Conservation (phyloP, 257 asterid genomes). For the Ajuga chamaepitys region DNA sequence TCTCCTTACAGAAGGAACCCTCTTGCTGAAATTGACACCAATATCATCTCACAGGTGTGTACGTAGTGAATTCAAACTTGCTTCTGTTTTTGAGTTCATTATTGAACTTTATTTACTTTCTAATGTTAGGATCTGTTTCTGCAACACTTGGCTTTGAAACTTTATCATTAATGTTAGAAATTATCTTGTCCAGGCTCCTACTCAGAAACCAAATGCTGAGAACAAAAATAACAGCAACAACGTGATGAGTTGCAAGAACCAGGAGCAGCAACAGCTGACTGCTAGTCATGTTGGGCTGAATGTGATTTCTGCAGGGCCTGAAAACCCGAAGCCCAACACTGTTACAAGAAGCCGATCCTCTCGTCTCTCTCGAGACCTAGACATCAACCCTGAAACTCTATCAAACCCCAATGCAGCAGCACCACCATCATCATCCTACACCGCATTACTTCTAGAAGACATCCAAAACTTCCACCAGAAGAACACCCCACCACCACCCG, state of each 20-base stretch:
- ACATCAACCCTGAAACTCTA: slow-evolving; percentile 50
- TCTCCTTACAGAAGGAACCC: slow-evolving; percentile 90
- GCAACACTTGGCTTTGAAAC: too few relatives aligned
- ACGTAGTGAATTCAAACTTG: too few relatives aligned
- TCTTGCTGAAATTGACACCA: slow-evolving; percentile 68
- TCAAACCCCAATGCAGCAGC: slow-evolving; percentile 40
- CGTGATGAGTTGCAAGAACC: slow-evolving; percentile 16
- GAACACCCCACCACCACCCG: slow-evolving; percentile 33
- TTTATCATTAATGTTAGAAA: too few relatives aligned
- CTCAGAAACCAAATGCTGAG: slow-evolving; percentile 49
- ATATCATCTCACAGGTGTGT: slow-evolving; percentile 46
- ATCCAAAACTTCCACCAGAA: slow-evolving; percentile 94
- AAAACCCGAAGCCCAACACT: slow-evolving; percentile 28
- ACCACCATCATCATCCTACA: slow-evolving; percentile 45
- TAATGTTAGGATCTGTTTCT: neutral
- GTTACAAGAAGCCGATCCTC: slow-evolving; percentile 61
- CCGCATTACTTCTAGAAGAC: slow-evolving; percentile 79
- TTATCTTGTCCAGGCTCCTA: too few relatives aligned
- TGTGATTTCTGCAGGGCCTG: slow-evolving; percentile 46
- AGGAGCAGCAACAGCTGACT: slow-evolving; percentile 23
- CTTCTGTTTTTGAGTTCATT: neutral
- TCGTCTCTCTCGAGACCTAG: slow-evolving; percentile 70
- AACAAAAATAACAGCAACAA: slow-evolving; percentile 21
- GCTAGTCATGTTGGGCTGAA: slow-evolving; percentile 30
- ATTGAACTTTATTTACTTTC: neutral